A percentile compares a stretch with the other conserved stretches of the same genome.
Evolutionary conservation across 2,329 filamentous ascomycete genomes (phyloP).

Genomic region (Pseudocercospora pini-densiflorae): DNA sequence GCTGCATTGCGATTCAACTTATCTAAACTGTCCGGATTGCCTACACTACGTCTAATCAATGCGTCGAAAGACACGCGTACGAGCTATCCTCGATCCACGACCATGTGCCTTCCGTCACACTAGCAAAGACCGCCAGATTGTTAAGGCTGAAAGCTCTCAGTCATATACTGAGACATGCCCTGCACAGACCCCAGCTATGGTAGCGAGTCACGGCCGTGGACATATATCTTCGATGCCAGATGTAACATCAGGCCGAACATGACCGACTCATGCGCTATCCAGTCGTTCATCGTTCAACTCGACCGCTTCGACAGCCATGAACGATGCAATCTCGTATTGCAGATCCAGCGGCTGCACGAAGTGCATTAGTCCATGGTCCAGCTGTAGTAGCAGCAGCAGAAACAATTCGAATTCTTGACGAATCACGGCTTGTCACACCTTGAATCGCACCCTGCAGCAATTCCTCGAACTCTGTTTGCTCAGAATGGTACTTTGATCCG

Average conservation of each 20-base stretch:
- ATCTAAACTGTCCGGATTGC: too few species aligned
- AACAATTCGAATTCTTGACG: not conserved
- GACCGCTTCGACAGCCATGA: not conserved
- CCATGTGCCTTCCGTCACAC: not conserved
- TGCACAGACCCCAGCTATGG: not conserved
- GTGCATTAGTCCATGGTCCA: not conserved
- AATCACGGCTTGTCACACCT: not conserved
- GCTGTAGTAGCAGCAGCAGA: not conserved
- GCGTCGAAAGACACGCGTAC: too few species aligned
- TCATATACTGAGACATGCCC: not conserved
- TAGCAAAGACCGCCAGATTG: not conserved
- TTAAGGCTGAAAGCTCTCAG: not conserved
- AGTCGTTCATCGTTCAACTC: not conserved
- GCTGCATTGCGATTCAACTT: too few species aligned
- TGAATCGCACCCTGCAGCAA: not conserved
- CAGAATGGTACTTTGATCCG: not conserved
- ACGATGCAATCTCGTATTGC: not conserved
- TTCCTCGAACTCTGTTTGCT: not conserved
- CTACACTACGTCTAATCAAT: too few species aligned
- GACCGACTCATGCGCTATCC: not conserved
- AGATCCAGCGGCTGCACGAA: not conserved
- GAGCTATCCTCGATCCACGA: too few species aligned
- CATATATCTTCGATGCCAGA: not conserved
- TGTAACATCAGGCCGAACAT: not conserved
- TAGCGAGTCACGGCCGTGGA: not conserved